phyloP scores from a whole-genome alignment of 805 yeast species.

The Candida ulmi region DNA sequence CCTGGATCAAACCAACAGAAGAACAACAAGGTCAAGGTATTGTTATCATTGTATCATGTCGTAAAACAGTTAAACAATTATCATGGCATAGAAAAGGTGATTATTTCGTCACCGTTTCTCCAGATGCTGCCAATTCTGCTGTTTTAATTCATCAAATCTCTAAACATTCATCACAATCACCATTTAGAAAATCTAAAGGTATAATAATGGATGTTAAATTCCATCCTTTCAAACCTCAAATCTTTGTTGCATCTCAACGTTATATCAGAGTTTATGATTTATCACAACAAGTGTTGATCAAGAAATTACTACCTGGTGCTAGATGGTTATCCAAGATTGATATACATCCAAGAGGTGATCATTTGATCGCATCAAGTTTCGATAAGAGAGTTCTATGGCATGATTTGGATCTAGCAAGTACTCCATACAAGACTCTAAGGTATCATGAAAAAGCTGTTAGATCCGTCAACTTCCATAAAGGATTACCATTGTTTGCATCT shows the following conservation, averaged over 20 bases:
- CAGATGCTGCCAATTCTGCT: slow-evolving; percentile 82
- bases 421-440: slow-evolving; percentile 93
- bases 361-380: slow-evolving; percentile 84
- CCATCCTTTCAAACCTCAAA: slow-evolving; percentile 93
- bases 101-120: slow-evolving; percentile 94
- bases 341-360: slow-evolving; percentile 95
- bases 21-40: slow-evolving; percentile 62
- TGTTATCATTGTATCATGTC: slow-evolving; percentile 63
- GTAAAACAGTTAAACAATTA: slow-evolving; percentile 66
- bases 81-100: slow-evolving; percentile 98
- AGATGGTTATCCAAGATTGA: slow-evolving; percentile 90
- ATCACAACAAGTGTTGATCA: slow-evolving; percentile 75
- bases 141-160: slow-evolving; percentile 93
- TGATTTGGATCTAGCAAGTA: slow-evolving; percentile 80
- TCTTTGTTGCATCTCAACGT: slow-evolving; percentile 91
- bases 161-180: slow-evolving; percentile 91
- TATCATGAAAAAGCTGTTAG: slow-evolving; percentile 95
- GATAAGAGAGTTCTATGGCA: slow-evolving; percentile 98
- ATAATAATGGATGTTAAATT: slow-evolving; percentile 93
- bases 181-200: slow-evolving; percentile 90
- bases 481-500: slow-evolving; percentile 86
- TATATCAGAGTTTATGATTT: slow-evolving; percentile 87
- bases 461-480: slow-evolving; percentile 78
- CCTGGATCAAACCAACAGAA: slow-evolving; percentile 78
- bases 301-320: slow-evolving; percentile 91